Evolutionary conservation across 1,284 basidiomycete genomes (phyloP).

Genomic region (Pyrrhoderma noxium): DNA sequence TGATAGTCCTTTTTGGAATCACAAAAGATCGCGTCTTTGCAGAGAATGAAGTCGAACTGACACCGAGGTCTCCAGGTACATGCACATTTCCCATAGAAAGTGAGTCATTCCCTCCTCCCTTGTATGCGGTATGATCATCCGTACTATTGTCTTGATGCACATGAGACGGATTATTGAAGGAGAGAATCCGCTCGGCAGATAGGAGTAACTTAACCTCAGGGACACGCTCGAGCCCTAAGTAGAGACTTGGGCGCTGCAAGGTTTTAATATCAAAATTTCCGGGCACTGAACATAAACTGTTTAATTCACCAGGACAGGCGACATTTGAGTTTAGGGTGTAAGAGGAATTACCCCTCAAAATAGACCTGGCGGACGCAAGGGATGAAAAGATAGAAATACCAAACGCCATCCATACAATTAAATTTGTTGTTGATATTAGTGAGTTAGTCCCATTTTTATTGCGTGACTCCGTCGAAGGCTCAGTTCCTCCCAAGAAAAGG

Average conservation of each 20-base stretch:
- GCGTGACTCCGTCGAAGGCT: too few species aligned
- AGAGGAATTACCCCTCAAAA: neutral
- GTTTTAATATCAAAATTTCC: conserved; percentile 1
- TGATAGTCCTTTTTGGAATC: neutral
- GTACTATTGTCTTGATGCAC: neutral
- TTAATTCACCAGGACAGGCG: too few species aligned
- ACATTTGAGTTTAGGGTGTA: too few species aligned
- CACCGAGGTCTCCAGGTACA: too few species aligned
- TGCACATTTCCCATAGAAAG: too few species aligned
- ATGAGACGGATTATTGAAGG: neutral
- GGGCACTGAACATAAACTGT: too few species aligned
- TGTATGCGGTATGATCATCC: neutral
- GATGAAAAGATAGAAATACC: conserved; percentile 1
- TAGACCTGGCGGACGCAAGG: neutral
- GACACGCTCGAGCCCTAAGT: conserved; percentile 22
- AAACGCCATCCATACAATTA: neutral
- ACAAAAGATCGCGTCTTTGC: neutral
- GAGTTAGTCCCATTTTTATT: too few species aligned
- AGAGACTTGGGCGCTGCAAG: conserved; percentile 21
- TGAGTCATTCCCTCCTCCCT: too few species aligned
- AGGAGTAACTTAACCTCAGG: conserved; percentile 15
- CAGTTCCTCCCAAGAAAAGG: too few species aligned
- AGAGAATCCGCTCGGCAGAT: neutral
- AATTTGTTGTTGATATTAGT: too few species aligned
- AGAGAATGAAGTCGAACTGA: too few species aligned